phyloP scores from a whole-genome alignment of 495 filamentous ascomycete genomes.

The Aspergillus conjunctus region DNA sequence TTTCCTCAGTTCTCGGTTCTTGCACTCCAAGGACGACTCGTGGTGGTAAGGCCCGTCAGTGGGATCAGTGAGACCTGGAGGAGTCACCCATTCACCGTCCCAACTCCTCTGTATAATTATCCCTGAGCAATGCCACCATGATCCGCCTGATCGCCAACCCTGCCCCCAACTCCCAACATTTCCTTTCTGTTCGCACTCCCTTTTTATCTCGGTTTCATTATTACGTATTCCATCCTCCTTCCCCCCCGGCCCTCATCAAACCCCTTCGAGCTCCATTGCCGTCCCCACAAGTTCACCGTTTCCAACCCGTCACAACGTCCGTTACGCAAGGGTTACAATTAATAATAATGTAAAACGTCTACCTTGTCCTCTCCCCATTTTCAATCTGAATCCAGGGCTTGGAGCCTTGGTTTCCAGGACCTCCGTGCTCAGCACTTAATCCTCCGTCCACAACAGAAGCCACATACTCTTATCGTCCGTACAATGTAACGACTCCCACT shows the following conservation, averaged over 20 bases:
- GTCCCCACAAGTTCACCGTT: constrained; percentile 39
- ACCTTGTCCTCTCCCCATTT: not conserved
- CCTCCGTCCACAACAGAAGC: not conserved
- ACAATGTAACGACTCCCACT: not conserved
- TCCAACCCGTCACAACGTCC: constrained; percentile 31
- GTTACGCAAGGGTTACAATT: constrained; percentile 50
- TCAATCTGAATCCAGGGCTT: not conserved
- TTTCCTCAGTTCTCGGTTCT: not conserved
- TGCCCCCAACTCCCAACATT: constrained; percentile 6
- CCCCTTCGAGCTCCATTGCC: constrained; percentile 24
- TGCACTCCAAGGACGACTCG: not conserved
- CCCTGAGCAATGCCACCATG: constrained; percentile 8
- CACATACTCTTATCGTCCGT: constrained; percentile 2
- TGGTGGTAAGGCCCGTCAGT: not conserved
- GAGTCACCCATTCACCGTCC: too few species aligned
- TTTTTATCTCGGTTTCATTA: constrained; percentile 13
- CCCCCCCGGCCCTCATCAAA: constrained; percentile 17
- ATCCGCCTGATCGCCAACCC: constrained; percentile 36
- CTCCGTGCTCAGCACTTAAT: constrained; percentile 7
- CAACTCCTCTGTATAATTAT: too few species aligned
- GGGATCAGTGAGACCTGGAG: too few species aligned
- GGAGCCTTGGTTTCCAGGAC: not conserved
- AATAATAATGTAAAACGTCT: not conserved
- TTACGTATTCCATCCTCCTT: constrained; percentile 20
- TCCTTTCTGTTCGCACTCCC: constrained; percentile 20